These are phyloP conservation scores for Xylaria telfairii DNA, from an alignment of 495 filamentous ascomycete species.

Conservation along the genomic window DNA sequence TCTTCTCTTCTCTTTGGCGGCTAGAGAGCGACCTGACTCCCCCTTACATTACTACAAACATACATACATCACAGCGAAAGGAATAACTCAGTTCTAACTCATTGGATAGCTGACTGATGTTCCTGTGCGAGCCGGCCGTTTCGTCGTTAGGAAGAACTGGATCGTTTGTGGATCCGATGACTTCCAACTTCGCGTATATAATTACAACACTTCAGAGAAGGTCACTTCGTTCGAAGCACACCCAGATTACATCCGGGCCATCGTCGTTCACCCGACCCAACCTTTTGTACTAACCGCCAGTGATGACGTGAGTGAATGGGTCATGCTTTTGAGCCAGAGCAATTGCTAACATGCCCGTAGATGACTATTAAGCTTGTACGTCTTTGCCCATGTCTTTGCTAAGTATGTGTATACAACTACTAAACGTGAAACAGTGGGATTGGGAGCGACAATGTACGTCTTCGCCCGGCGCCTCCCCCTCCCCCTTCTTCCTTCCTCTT, in stretches of 20 bases:
- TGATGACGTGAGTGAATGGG: slow-evolving; percentile 98
- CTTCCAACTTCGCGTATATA: slow-evolving; percentile 93
- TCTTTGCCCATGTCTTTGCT: background rate
- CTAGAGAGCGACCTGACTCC: background rate
- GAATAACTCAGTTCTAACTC: background rate
- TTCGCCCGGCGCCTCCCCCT: background rate
- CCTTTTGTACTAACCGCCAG: slow-evolving; percentile 95
- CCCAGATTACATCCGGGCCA: slow-evolving; percentile 97
- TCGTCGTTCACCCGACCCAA: slow-evolving; percentile 94
- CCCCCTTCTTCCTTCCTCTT: no score
- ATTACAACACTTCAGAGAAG: slow-evolving; percentile 99
- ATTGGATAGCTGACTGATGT: slow-evolving; percentile 82
- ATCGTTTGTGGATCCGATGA: slow-evolving; percentile 98
- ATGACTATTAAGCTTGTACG: slow-evolving; percentile 90
- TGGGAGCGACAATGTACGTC: slow-evolving; percentile 85
- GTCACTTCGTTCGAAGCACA: slow-evolving; percentile 98
- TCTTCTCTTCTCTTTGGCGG: background rate
- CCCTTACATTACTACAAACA: background rate
- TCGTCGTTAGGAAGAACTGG: slow-evolving; percentile 98
- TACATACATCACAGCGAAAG: background rate
- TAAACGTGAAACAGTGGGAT: slow-evolving; percentile 68
- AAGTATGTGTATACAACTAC: background rate
- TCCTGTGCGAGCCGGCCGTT: slow-evolving; percentile 94
- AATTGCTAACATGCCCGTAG: slow-evolving; percentile 7
- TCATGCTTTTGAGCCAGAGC: slow-evolving; percentile 36